Percentiles rank a stretch among this genome's conserved stretches.
Evolutionary conservation across 2,329 filamentous ascomycete genomes (phyloP).

Genomic region (Fusarium sp.): DNA sequence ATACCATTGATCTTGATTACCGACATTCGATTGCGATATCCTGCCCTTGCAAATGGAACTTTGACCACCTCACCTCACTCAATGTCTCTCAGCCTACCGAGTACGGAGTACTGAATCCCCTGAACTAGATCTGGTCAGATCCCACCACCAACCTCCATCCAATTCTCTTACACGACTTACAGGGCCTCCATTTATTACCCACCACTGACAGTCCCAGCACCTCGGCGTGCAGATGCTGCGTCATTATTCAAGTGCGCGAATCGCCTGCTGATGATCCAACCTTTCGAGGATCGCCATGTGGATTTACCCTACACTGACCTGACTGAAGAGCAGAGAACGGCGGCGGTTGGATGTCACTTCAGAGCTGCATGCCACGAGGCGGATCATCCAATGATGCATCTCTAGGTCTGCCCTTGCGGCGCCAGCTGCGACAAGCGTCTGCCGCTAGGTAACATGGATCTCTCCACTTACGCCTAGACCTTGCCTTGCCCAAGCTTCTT

Average conservation of each 20-base stretch:
- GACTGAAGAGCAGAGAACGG: neutral
- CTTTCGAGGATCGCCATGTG: neutral
- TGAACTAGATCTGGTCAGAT: constrained; percentile 13
- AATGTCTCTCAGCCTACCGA: neutral
- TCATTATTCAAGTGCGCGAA: constrained; percentile 13
- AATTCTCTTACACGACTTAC: constrained; percentile 21
- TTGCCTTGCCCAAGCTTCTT: constrained; percentile 17
- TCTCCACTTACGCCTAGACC: constrained; percentile 36
- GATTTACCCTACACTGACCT: constrained; percentile 33
- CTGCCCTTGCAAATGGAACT: constrained; percentile 22
- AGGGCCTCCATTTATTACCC: neutral
- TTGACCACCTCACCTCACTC: constrained; percentile 13
- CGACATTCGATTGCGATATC: constrained; percentile 19
- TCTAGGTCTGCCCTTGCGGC: constrained; percentile 38
- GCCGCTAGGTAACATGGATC: constrained; percentile 20
- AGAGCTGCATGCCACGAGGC: constrained; percentile 37
- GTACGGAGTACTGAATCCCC: neutral
- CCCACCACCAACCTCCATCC: constrained; percentile 1
- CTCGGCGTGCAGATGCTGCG: constrained; percentile 2
- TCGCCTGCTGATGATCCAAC: constrained; percentile 16
- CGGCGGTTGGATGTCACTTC: constrained; percentile 1
- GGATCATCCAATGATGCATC: constrained; percentile 35
- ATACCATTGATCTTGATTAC: constrained; percentile 15
- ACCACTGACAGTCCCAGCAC: neutral
- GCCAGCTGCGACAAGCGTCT: constrained; percentile 32